A percentile compares a stretch with the other conserved stretches of the same genome.
Conservation (phyloP, 768 basidiomycete genomes). For the Rhizopogon sp. region DNA sequence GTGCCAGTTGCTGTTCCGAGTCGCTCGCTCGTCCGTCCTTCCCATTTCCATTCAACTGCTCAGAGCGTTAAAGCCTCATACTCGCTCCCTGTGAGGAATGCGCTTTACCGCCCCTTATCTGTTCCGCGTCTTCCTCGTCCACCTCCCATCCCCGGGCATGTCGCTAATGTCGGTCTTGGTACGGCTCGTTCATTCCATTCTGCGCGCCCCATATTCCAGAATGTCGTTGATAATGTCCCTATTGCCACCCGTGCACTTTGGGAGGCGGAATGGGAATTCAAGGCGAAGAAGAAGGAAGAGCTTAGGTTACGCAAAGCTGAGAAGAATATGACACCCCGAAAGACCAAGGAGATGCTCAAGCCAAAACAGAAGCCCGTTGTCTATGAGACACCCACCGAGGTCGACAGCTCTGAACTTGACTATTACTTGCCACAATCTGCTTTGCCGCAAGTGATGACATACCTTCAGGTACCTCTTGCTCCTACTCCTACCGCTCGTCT, state of each 20-base stretch:
- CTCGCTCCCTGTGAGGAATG: conserved; percentile 50
- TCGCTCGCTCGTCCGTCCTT: conserved; percentile 9
- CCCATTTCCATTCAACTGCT: conserved; percentile 16
- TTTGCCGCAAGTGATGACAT: conserved; percentile 47
- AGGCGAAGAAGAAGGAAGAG: conserved; percentile 39
- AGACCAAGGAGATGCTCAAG: conserved; percentile 26
- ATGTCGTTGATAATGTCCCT: conserved; percentile 75
- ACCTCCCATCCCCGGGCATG: conserved; percentile 39
- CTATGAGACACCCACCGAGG: background rate
- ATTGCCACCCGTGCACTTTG: conserved; percentile 69
- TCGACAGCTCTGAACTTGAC: conserved; percentile 41
- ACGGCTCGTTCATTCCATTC: conserved; percentile 73
- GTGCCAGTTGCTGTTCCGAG: conserved; percentile 7
- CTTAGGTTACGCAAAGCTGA: conserved; percentile 18
- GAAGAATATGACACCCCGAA: conserved; percentile 13
- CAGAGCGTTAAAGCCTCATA: conserved; percentile 48
- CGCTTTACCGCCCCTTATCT: conserved; percentile 42
- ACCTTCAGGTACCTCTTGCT: conserved; percentile 70
- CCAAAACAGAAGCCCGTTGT: conserved; percentile 11
- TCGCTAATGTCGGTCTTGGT: conserved; percentile 71
- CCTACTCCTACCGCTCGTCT: conserved; percentile 67
- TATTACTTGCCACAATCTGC: conserved; percentile 50
- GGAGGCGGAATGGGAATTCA: conserved; percentile 67
- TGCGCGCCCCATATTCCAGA: conserved; percentile 71
- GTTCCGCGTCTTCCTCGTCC: conserved; percentile 56